Base-by-base conservation (phyloP, 768 basidiomycete species). In the Pleurotus tuber-regium region DNA sequence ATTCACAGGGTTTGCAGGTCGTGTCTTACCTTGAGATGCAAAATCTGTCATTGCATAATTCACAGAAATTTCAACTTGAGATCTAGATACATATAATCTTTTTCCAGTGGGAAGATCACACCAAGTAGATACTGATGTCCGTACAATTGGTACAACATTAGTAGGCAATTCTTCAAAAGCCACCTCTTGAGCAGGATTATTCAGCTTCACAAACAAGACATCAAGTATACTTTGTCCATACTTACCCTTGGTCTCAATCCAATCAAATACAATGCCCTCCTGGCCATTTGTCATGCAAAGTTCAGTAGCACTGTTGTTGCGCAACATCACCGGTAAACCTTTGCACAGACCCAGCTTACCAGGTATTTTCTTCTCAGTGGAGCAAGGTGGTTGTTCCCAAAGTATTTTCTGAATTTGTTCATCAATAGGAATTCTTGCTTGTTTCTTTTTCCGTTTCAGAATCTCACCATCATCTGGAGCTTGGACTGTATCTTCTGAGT, bases 21-120 rank as follows among this genome's bases (percentile, higher is more conserved):
- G 52, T 11, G 66, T 66, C 43, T 64, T 67, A 2, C 70, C 69
- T 52, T 71, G 70, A 1, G 66, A 67, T 4, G 63, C 56, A 54
- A 64, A 70, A 48, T 68, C 69, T 3, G 69, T 70, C 66, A 69
- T 68, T 14, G 66, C 57, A 55, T 68, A 70, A 48, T 66, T 68
- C 1, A 57, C 49, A 1, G 63, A 23, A 1, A 68, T 44, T 12
- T 60, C 52, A 2, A 67, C 60, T 53, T 70, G 69, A 7, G 53
- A 43, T 9, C 64, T 12, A 8, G 49, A 46, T 8, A 71, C 48
- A 8, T 21, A 39, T 0, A 66, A 18, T 1, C 9, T 18, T 3
- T 14, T 26, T 47, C 61, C 65, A 49, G 58, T 53, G 2, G 51
- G 54, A 52, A 59, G 14, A 6, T 12, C n/a, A 43, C 57, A 58